Percentiles rank a stretch among this genome's conserved stretches.
These are phyloP conservation scores for Borovskyia barvae DNA, from an alignment of 208 protist species.

Conservation along the genomic window DNA sequence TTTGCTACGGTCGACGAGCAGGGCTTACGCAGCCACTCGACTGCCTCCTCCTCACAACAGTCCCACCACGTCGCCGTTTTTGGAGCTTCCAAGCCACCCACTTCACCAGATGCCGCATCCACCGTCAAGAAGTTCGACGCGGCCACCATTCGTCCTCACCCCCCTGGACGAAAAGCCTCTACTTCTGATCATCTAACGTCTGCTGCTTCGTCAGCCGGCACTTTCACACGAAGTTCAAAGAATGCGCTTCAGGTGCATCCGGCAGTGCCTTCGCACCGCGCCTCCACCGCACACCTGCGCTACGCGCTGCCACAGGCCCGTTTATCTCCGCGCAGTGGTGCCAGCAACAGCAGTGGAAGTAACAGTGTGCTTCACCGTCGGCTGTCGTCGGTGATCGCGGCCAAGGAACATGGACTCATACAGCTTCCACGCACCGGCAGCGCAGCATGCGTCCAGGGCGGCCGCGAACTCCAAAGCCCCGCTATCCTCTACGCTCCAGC, in stretches of 20 bases:
- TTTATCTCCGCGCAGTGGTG: neutral
- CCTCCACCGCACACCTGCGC: neutral
- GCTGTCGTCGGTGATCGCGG: neutral
- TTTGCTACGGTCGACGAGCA: neutral
- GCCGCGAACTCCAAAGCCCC: too few relatives aligned
- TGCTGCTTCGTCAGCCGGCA: neutral
- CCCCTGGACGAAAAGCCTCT: too few relatives aligned
- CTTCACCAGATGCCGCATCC: too few relatives aligned
- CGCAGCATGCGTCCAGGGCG: too few relatives aligned
- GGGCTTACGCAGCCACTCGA: neutral
- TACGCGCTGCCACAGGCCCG: neutral
- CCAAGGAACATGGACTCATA: too few relatives aligned
- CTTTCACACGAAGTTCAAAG: neutral
- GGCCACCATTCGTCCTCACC: too few relatives aligned
- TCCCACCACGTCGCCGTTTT: too few relatives aligned
- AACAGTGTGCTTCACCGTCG: neutral
- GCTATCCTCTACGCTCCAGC: too few relatives aligned
- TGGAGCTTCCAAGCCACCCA: too few relatives aligned
- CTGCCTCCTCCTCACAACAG: neutral
- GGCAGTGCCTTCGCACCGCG: slow-evolving; percentile 2
- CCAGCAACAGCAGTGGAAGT: neutral
- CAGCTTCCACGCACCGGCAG: too few relatives aligned
- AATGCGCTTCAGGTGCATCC: slow-evolving; percentile 1
- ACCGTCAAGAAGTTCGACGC: too few relatives aligned
- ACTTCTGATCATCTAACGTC: too few relatives aligned